Base-by-base conservation (phyloP, 495 filamentous ascomycete species). In the Aspergillus asperescens region DNA sequence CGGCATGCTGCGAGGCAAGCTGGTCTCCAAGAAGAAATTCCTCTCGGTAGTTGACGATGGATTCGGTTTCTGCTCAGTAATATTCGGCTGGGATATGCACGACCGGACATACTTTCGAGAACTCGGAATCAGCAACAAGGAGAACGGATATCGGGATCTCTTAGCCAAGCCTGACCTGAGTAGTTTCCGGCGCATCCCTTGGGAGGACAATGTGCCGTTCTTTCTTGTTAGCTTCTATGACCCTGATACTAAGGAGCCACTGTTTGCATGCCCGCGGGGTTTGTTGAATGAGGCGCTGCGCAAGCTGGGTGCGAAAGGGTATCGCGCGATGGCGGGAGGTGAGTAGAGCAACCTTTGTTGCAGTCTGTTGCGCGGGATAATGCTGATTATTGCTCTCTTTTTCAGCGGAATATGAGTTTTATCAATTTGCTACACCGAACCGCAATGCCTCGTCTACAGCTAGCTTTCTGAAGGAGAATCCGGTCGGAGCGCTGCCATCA, bases 81-180 rank as follows among this genome's bases (percentile, higher is more conserved):
- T 98, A 29, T 96, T 96, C 60, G 93, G 91, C 61, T 96, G 92
- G 92, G 93, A 98, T 59, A 95, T 96, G 88, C 92, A 96, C 69
- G 93, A 98, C 61, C 77, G 79, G 64, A 93, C 89, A 7, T 96
- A 98, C 61, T 83, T 82, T 63, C 74, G 77, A 48, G 91, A 96
- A 69, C 80, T 96, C 42, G 79, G 81, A 59, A 86, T 96, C 64
- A 90, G 87, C 71, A 96, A 95, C 67, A 86, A 87, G 64, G 84
- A 90, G 56, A 98, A 96, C 61, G 93, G 93, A 25, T 96, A 96
- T 64, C 78, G 86, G 40, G 93, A 98, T 65, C 67, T 98, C 18
- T 77, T 96, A 45, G 93, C 93, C 1, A 72, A 89, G 1, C 82
- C 89, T 4, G 93, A 98, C 60, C 66, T 98, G 24, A 70, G 68